Evolutionary conservation across 1,284 basidiomycete species (phyloP).

Genomic region (Tremellales sp.): DNA sequence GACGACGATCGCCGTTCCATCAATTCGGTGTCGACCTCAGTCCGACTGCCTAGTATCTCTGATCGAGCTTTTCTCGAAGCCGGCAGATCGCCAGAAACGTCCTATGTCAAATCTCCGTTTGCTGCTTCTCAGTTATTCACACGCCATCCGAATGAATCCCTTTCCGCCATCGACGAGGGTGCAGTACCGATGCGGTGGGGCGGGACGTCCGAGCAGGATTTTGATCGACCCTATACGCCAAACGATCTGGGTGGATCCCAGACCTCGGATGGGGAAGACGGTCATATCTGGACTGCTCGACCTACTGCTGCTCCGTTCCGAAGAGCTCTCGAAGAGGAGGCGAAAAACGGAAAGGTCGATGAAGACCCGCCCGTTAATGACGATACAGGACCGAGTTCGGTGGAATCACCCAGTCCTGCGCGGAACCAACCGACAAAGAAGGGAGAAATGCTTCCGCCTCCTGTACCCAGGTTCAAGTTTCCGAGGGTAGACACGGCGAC

Average conservation of each 20-base stretch:
- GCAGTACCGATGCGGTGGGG: constrained; percentile 29
- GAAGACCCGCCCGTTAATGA: not conserved
- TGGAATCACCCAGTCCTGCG: not conserved
- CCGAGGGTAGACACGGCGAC: constrained; percentile 38
- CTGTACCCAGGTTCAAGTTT: constrained; percentile 25
- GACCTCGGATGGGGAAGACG: constrained; percentile 46
- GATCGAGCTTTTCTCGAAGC: constrained; percentile 42
- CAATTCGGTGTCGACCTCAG: constrained; percentile 35
- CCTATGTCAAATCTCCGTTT: constrained; percentile 68
- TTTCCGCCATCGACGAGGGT: constrained; percentile 44
- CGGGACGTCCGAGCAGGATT: constrained; percentile 10
- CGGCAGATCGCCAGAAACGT: constrained; percentile 42
- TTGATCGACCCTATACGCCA: constrained; percentile 35
- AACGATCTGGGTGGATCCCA: constrained; percentile 24
- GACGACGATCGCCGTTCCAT: constrained; percentile 54
- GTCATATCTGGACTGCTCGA: constrained; percentile 50
- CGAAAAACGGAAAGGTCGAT: constrained; percentile 19
- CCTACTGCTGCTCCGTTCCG: constrained; percentile 70
- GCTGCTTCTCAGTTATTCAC: constrained; percentile 78
- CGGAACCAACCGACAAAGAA: constrained; percentile 4
- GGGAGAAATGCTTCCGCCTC: not conserved
- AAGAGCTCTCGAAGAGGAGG: constrained; percentile 62
- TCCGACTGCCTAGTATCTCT: constrained; percentile 28
- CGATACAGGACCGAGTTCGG: constrained; percentile 1
- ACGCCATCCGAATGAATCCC: constrained; percentile 37